phyloP scores from a whole-genome alignment of 148 eudicot genomes.

The Oxyria digyna region DNA sequence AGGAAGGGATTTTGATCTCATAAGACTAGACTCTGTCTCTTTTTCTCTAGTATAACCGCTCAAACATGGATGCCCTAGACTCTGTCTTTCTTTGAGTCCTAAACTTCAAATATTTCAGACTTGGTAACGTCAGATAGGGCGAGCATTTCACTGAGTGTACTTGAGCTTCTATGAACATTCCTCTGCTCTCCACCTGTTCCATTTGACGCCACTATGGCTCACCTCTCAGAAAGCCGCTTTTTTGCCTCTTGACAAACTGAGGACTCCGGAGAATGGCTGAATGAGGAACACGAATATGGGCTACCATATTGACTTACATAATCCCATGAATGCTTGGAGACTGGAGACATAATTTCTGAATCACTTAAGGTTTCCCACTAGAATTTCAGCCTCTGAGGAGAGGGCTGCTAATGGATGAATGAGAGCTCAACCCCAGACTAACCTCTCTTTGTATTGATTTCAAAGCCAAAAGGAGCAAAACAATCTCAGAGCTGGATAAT shows the following conservation, averaged over 20 bases:
- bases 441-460: too few relatives aligned
- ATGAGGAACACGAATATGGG: constrained; percentile 56
- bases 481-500: too few relatives aligned
- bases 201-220: constrained; percentile 79
- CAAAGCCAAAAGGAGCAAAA: too few relatives aligned
- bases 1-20: constrained; percentile 89
- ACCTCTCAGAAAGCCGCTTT: constrained; percentile 96
- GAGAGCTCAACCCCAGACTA: too few relatives aligned
- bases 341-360: constrained; percentile 69
- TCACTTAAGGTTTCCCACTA: constrained; percentile 54
- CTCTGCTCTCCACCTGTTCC: constrained; percentile 46
- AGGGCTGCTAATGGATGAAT: too few relatives aligned
- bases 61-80: constrained; percentile 38
- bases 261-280: constrained; percentile 85
- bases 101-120: constrained; percentile 29
- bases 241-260: constrained; percentile 95
- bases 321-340: constrained; percentile 93
- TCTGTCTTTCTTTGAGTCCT: constrained; percentile 20
- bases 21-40: constrained; percentile 30
- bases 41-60: constrained; percentile 24
- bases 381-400: constrained; percentile 63
- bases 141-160: constrained; percentile 96
- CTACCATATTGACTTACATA: constrained; percentile 52
- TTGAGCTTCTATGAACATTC: constrained; percentile 54
- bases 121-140: constrained; percentile 70